Evolutionary conservation across 805 yeast genomes (phyloP), one percentile per base, ranked within the genome.

Genomic region (Hanseniaspora hatyaiensis): DNA sequence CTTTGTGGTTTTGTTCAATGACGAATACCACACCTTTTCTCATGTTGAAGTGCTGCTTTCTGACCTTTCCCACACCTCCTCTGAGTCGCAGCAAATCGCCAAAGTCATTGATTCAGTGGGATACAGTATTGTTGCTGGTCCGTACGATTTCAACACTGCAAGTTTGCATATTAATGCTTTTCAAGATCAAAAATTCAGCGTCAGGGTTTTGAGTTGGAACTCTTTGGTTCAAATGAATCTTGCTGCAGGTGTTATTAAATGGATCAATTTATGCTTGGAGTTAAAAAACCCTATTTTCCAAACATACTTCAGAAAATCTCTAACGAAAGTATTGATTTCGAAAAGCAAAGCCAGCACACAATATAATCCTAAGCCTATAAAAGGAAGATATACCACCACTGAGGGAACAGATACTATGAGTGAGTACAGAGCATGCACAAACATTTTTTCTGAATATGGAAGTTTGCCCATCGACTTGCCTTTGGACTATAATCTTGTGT

Each of bases 1-100:
- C 65, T 62, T 67, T 34, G 65, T 82, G 28, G 57, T 79, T 19
- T 65, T 81, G n/a, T 83, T 88, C 82, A 83, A 83, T 59, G 94
- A 83, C 57, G 92, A 83, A 55, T 70, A 68, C 53, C 92, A 83
- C 56, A 73, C 75, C 54, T 74, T 71, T 53, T 65, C 69, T 2
- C 73, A 75, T 50, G 83, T 83, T 1, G 66, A 65, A 15, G 59
- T 62, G 11, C 75, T 77, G 3, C 67, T 78, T 22, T 30, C 31
- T 22, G 42, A 31, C 4, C 30, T 29, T 19, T 41, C 34, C 8
- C 23, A 20, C 13, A 18, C 6, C 18, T 9, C 23, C 1, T 19
- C 11, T 13, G 40, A 37, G 16, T 24, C 22, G 15, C 9, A n/a
- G 5, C 15, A 18, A 13, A 37, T 37, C 13, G 28, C 49, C 3